phyloP scores from a whole-genome alignment of 2,329 filamentous ascomycete genomes.

The Venturia nashicola region DNA sequence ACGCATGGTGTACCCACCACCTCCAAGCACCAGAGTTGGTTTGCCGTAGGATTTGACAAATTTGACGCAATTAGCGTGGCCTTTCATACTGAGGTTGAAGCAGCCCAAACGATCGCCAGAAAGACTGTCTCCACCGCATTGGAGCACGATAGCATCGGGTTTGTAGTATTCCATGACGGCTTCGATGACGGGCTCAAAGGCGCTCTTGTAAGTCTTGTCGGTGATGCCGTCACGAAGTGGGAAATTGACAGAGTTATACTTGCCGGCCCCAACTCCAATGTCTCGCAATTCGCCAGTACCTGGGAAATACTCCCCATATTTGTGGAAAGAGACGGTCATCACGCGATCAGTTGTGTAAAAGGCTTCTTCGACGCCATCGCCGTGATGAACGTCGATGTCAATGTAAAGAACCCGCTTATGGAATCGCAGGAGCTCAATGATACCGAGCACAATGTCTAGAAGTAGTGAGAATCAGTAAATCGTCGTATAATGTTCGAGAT shows the following conservation, averaged over 20 bases:
- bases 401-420: conserved; percentile 54
- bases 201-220: conserved; percentile 53
- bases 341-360: conserved; percentile 61
- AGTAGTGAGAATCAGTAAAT: conserved; percentile 1
- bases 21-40: conserved; percentile 53
- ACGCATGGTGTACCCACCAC: conserved; percentile 59
- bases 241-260: conserved; percentile 58
- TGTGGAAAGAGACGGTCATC: conserved; percentile 62
- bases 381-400: conserved; percentile 56
- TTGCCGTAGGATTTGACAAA: conserved; percentile 57
- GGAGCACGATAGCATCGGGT: conserved; percentile 54
- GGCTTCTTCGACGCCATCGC: conserved; percentile 58
- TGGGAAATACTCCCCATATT: conserved; percentile 62
- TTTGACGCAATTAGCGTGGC: conserved; percentile 58
- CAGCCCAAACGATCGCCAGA: conserved; percentile 56
- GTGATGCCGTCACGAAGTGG: conserved; percentile 58
- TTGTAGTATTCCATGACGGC: conserved; percentile 58
- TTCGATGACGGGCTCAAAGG: conserved; percentile 56
- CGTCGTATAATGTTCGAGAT: not conserved
- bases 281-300: conserved; percentile 58
- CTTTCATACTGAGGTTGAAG: conserved; percentile 59
- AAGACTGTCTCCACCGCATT: conserved; percentile 56
- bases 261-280: conserved; percentile 54
- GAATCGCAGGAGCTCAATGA: conserved; percentile 51
- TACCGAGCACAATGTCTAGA: conserved; percentile 52